These are phyloP conservation scores for Umbelopsis ramanniana DNA, from an alignment of 192 early-diverging fungal species.

Conservation along the genomic window DNA sequence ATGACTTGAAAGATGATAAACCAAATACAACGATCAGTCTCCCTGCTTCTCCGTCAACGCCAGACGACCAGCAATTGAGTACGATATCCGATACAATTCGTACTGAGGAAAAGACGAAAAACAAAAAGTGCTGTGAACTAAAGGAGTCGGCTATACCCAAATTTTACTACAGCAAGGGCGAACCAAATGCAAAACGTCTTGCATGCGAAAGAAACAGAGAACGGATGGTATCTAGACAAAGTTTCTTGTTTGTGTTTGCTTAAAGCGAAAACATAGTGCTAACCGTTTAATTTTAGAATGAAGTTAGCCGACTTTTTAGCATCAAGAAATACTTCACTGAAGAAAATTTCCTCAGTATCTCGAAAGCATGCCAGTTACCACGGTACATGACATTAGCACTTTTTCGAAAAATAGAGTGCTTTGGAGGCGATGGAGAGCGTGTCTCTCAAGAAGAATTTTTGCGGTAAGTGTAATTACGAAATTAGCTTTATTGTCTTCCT, in stretches of 20 bases:
- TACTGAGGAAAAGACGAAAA: neutral
- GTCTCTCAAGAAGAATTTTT: constrained; percentile 38
- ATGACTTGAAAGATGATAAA: neutral
- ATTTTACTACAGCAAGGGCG: neutral
- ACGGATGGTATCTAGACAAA: neutral
- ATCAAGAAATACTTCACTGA: constrained; percentile 16
- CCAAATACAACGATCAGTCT: no score
- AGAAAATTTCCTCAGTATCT: constrained; percentile 28
- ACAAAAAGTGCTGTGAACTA: neutral
- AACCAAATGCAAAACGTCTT: constrained; percentile 4
- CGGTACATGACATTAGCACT: constrained; percentile 72
- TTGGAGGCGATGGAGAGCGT: constrained; percentile 28
- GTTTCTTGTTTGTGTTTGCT: neutral
- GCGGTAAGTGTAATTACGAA: constrained; percentile 36
- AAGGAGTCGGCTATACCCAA: neutral
- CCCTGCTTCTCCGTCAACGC: no score
- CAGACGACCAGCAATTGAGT: no score
- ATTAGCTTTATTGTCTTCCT: constrained; percentile 40
- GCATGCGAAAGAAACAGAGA: neutral
- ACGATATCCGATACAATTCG: no score
- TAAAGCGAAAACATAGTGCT: no score
- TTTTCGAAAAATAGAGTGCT: constrained; percentile 47
- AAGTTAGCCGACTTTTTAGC: neutral
- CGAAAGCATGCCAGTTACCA: constrained; percentile 61
- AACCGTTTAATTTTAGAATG: neutral